Base-by-base conservation (phyloP, 1,139 yeast genomes). In the Pichia sp. region DNA sequence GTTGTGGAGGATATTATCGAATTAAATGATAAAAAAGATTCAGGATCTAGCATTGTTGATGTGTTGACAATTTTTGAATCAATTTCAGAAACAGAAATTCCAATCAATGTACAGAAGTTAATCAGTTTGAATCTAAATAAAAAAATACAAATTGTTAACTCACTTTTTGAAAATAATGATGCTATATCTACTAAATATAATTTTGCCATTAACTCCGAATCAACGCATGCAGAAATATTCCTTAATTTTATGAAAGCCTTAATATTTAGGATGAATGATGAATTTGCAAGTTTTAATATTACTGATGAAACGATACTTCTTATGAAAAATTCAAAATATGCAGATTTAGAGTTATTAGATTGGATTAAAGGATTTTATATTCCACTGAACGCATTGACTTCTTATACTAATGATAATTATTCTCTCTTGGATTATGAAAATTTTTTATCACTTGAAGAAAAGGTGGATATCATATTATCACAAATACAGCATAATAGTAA, bases 331-430 rank as follows among this genome's bases (percentile, higher is more conserved):
- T 46, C 47, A 1, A 29, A 43, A 6, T 51, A 28, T 22, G 42
- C 45, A 24, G 46, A 55, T 2, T 23, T 37, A 9, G 43, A 46
- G 3, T 39, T 57, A n/a, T 37, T 48, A 3, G 40, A 38, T 22
- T 60, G 64, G 63, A 36, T 57, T 26, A 23, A 33, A 6, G 51
- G 53, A 3, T 50, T 54, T 33, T 58, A 53, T 30, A 37, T n/a
- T 5, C 64, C 63, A 2, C 26, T 60, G 20, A 36, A 47, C 2
- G 35, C n/a, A 6, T 42, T 59, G 8, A 35, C 55, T 1, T 12
- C 28, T 1, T 39, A 28, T 25, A 35, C 44, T 1, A 24, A 43
- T 25, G 24, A 30, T 4, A 30, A 48, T 6, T 55, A 59, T 16
- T 29, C 53, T 0, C 43, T 59, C n/a, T 25, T 48, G 10, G 58